Base-by-base conservation (phyloP, 1,284 basidiomycete species). In the Ganoderma multipileum region DNA sequence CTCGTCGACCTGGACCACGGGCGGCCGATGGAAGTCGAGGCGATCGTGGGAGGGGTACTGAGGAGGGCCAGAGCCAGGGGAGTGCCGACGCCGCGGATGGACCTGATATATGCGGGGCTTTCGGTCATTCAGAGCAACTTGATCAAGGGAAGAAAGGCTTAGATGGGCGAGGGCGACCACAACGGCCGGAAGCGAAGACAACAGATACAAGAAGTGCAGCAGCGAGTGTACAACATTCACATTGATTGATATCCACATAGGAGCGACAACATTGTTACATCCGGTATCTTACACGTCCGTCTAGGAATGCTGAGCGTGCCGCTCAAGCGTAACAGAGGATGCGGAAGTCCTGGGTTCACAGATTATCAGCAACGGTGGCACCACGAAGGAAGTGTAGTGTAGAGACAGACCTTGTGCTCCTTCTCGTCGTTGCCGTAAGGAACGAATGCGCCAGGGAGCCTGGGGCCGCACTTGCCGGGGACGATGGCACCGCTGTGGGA, bases 11-110 rank as follows among this genome's bases (percentile, higher is more conserved):
- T 83, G 50, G 83, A 87, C 71, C 81, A 79, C 23, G 85, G 83
- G 3, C 80, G 81, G 54, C 89, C 91, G 11, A 86, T 91, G 68
- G 90, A 92, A 77, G 85, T 91, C 0, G 89, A 91, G 74, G 88
- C 84, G 18, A 89, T 91, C 67, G 74, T 91, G 14, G 90, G 90
- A 0, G 86, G 89, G 61, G 85, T 90, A 0, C 83, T 91, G 14
- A 79, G 85, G 50, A 80, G 87, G 77, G 90, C 86, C 0, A 81
- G 78, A 69, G 80, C 81, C 57, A 77, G 79, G 47, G 79, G 79
- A 2, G 83, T 91, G 44, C 33, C 39, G 14, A 73, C 72, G 12
- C 75, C 74, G 20, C 72, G 65, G 65, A 64, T 79, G 33, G 71
- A 75, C 57, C 16, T 76, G 44, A 66, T 78, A 20, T 78, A 79